Evolutionary conservation across 169 alveolate genomes (phyloP), one percentile per base, ranked within the genome.

Genomic region (Plasmodium knowlesi): DNA sequence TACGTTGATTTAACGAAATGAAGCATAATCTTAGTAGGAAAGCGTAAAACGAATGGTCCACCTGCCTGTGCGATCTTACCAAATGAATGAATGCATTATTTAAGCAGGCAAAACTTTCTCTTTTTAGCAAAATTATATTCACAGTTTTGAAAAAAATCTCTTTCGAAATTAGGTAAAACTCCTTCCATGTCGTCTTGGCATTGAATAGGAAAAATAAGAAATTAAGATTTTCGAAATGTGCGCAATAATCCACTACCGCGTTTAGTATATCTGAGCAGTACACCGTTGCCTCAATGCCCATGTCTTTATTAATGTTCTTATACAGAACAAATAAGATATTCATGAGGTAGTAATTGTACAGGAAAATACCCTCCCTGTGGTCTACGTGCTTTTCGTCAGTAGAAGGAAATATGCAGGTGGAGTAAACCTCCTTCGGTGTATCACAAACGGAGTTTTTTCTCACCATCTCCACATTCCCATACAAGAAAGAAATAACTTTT

Each of bases 141-240:
- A 82, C 95, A 9, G 95, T 91, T 91, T 91, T 91, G 41, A 91
- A 74, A 82, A 91, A 91, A 5, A 82, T 70, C 61, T 91, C 86
- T 53, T 67, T 91, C 73, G 95, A 91, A 8, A 91, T n/a, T n/a
- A 91, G 22, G 74, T 91, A 81, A 16, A 91, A 91, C 37, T 91
- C 95, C 50, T 91, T 91, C 95, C 95, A 91, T 6, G 95, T 91
- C 74, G 95, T 91, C 50, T 81, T 80, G 53, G 84, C 61, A 81
- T 91, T 91, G 57, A 67, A 91, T 41, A 91, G 91, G 76, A 91
- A 91, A 82, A 91, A 91, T 12, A 91, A 53, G 72, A 91, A 91
- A 78, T 91, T 91, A 9, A 91, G 53, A 81, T 76, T 91, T 81
- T 91, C 92, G 41, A 91, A 91, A 78, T 82, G 28, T 46, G 53